Evolutionary conservation across 75 land plant species (phyloP).

Genomic region (Isoetes taiwanensis): DNA sequence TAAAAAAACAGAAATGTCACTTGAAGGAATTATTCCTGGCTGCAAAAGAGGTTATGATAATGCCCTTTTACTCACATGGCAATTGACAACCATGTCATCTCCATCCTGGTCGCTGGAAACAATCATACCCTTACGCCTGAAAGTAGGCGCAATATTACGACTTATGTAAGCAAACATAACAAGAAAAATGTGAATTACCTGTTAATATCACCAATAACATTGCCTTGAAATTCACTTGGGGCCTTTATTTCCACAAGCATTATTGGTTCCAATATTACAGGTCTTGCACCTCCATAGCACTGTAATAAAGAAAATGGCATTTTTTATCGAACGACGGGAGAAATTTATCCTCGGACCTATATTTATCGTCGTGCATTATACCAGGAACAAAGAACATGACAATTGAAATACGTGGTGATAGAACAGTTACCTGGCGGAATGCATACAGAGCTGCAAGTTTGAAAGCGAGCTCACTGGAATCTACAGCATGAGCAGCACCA

Average conservation of each 20-base stretch:
- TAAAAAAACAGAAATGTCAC: not conserved
- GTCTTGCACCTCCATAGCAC: constrained; percentile 81
- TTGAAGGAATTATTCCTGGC: not conserved
- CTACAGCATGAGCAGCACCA: constrained; percentile 97
- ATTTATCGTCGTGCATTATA: too few relatives aligned
- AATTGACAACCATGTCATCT: constrained; percentile 73
- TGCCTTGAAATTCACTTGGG: constrained; percentile 90
- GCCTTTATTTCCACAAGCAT: constrained; percentile 90
- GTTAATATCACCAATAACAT: constrained; percentile 91
- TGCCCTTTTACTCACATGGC: constrained; percentile 38
- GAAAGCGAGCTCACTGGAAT: constrained; percentile 99
- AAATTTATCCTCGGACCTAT: too few relatives aligned
- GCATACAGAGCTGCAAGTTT: constrained; percentile 95
- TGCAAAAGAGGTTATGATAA: not conserved
- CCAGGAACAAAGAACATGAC: too few relatives aligned
- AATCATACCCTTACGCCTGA: constrained; percentile 93
- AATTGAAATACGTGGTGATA: too few relatives aligned
- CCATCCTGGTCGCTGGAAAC: constrained; percentile 96
- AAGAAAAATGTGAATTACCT: constrained; percentile 38
- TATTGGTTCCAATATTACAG: constrained; percentile 89
- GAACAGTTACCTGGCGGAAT: constrained; percentile 68
- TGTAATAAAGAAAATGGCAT: constrained; percentile 19
- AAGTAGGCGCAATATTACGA: not conserved
- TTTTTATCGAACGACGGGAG: too few relatives aligned
- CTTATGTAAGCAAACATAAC: not conserved